Evolutionary conservation across 176 grass and related monocot species (phyloP).

Genomic region (Carex parvula): DNA sequence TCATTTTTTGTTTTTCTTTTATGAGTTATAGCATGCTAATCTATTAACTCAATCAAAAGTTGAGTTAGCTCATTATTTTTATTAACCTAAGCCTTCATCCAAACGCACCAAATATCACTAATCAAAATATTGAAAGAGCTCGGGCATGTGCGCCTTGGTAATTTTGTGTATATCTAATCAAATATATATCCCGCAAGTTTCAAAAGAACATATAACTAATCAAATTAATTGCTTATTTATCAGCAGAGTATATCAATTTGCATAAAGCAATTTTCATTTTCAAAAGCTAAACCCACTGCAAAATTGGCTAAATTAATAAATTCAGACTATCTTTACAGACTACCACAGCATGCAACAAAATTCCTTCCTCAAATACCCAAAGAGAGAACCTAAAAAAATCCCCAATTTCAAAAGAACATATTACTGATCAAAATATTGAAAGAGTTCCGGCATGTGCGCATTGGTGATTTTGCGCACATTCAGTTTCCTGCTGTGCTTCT

Average conservation of each 20-base stretch:
- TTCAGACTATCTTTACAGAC: neutral
- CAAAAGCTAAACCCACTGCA: neutral
- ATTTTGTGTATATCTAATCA: too few relatives aligned
- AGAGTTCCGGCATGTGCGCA: constrained; percentile 81
- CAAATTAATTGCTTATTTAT: neutral
- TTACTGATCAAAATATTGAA: constrained; percentile 25
- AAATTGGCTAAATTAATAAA: neutral
- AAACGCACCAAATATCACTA: too few relatives aligned
- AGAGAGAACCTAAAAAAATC: neutral
- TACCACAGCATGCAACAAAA: neutral
- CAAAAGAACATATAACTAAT: too few relatives aligned
- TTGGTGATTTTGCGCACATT: constrained; percentile 72
- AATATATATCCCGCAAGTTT: too few relatives aligned
- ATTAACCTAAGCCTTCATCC: too few relatives aligned
- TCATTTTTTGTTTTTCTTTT: too few relatives aligned
- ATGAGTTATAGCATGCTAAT: too few relatives aligned
- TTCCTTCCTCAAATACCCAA: neutral
- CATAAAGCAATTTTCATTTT: neutral
- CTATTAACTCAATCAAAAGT: too few relatives aligned
- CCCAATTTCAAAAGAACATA: neutral
- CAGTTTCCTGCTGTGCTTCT: constrained; percentile 60
- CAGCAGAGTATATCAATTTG: neutral
- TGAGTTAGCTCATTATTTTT: too few relatives aligned
- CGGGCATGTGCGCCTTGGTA: too few relatives aligned
- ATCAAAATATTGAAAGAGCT: too few relatives aligned